phyloP scores from a whole-genome alignment of 768 basidiomycete genomes.

The Porphyrellus cyaneotinctus region DNA sequence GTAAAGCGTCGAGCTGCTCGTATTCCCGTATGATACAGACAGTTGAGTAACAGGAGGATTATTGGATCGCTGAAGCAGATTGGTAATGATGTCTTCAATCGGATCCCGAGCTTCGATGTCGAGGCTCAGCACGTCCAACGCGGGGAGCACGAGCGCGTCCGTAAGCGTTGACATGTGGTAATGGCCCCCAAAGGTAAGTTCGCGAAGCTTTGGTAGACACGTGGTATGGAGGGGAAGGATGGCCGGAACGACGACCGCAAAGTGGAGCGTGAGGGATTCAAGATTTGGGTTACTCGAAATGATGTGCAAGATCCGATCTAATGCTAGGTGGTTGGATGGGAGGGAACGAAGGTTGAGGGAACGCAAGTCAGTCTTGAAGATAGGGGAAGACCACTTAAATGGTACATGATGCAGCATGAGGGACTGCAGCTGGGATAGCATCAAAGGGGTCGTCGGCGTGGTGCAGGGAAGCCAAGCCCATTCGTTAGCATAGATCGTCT shows the following conservation, averaged over 20 bases:
- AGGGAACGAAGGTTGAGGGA: constrained; percentile 63
- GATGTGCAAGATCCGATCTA: constrained; percentile 69
- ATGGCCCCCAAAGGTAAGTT: constrained; percentile 62
- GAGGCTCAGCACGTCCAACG: constrained; percentile 53
- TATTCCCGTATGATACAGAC: constrained; percentile 55
- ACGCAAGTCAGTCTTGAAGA: constrained; percentile 56
- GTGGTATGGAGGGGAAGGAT: constrained; percentile 58
- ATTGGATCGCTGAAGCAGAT: constrained; percentile 56
- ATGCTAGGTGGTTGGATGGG: constrained; percentile 55
- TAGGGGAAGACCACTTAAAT: constrained; percentile 74
- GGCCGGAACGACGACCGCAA: constrained; percentile 55
- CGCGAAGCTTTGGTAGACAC: constrained; percentile 51
- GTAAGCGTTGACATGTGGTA: constrained; percentile 57
- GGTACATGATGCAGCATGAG: constrained; percentile 69
- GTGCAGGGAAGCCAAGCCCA: constrained; percentile 74
- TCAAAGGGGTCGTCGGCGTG: constrained; percentile 28
- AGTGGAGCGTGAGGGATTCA: constrained; percentile 55
- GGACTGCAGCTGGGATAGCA: constrained; percentile 47
- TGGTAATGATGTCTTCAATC: constrained; percentile 65
- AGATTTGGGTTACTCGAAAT: constrained; percentile 55
- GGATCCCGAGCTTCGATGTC: constrained; percentile 76
- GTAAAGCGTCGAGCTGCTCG: constrained; percentile 43
- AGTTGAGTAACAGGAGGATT: constrained; percentile 55
- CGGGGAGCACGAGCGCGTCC: constrained; percentile 57
- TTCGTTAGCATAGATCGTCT: constrained; percentile 55